Percentiles rank a stretch among this genome's conserved stretches.
Conservation (phyloP, 805 yeast genomes). For the Metschnikowia matae region DNA sequence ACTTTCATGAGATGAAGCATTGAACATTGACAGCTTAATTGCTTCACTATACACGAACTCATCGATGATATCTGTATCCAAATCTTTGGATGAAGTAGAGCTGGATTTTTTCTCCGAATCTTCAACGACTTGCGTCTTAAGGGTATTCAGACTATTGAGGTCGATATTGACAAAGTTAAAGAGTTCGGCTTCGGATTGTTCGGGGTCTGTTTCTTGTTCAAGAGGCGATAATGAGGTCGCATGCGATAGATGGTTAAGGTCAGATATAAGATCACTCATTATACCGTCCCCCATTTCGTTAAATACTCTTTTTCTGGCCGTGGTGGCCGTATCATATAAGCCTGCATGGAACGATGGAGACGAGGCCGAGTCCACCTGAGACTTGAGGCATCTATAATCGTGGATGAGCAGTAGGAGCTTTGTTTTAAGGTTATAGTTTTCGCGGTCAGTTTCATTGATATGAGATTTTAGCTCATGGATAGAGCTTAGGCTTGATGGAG, state of each 20-base stretch:
- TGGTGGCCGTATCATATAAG: constrained; percentile 18
- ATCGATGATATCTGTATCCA: not conserved
- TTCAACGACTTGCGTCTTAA: not conserved
- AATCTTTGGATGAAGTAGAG: not conserved
- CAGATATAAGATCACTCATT: constrained; percentile 26
- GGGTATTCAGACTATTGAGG: constrained; percentile 12
- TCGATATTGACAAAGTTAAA: constrained; percentile 27
- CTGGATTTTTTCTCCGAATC: not conserved
- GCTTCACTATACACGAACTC: not conserved
- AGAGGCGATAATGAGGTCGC: constrained; percentile 12
- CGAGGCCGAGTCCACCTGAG: constrained; percentile 22
- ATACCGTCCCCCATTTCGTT: constrained; percentile 17
- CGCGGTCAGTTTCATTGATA: constrained; percentile 24
- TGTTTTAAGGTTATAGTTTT: constrained; percentile 33
- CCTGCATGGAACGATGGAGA: constrained; percentile 5
- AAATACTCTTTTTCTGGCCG: constrained; percentile 17
- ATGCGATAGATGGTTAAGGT: constrained; percentile 27
- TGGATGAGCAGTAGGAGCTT: constrained; percentile 35
- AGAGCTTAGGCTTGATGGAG: constrained; percentile 3
- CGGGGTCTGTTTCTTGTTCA: constrained; percentile 2
- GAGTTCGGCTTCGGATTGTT: constrained; percentile 14
- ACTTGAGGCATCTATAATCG: constrained; percentile 36
- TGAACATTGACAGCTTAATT: not conserved
- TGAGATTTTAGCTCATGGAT: constrained; percentile 13
- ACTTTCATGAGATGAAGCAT: not conserved